A percentile compares a stretch with the other conserved stretches of the same genome.
These are phyloP conservation scores for Golubevia pallescens DNA, from an alignment of 1,284 basidiomycete species.

Conservation along the genomic window DNA sequence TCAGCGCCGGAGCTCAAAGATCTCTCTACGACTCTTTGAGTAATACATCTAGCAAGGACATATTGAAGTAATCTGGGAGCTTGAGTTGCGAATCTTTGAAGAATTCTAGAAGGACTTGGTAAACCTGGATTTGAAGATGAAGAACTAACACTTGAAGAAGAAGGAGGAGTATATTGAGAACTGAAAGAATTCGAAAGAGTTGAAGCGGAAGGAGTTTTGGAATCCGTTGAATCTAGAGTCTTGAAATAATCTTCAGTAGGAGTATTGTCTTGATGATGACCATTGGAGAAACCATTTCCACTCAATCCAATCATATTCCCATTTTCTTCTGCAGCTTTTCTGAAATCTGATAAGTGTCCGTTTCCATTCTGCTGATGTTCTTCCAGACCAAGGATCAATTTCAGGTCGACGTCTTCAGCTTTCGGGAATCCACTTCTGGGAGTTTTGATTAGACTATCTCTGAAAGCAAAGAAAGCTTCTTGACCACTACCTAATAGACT, in stretches of 20 bases:
- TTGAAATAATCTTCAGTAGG: too few species aligned
- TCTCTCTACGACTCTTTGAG: constrained; percentile 26
- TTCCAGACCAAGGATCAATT: not conserved
- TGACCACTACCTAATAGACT: constrained; percentile 41
- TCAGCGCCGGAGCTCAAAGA: constrained; percentile 29
- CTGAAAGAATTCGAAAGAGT: too few species aligned
- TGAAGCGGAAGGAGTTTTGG: too few species aligned
- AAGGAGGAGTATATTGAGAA: not conserved
- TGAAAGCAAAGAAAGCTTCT: constrained; percentile 33
- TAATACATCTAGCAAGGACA: constrained; percentile 39
- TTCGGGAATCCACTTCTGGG: not conserved
- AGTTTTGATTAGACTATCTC: constrained; percentile 14
- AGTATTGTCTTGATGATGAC: too few species aligned
- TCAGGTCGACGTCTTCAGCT: not conserved
- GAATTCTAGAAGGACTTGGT: constrained; percentile 31
- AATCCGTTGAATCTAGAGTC: too few species aligned
- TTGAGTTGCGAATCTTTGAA: constrained; percentile 38
- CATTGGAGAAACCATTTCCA: too few species aligned
- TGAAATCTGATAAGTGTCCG: not conserved
- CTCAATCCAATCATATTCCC: too few species aligned
- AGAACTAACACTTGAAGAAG: not conserved
- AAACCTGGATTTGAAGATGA: not conserved
- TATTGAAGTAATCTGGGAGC: constrained; percentile 40
- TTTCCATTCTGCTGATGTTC: not conserved
- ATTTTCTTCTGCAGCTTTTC: not conserved